Base-by-base conservation (phyloP, 257 asterid species). In the Solanum pinnatisectum region DNA sequence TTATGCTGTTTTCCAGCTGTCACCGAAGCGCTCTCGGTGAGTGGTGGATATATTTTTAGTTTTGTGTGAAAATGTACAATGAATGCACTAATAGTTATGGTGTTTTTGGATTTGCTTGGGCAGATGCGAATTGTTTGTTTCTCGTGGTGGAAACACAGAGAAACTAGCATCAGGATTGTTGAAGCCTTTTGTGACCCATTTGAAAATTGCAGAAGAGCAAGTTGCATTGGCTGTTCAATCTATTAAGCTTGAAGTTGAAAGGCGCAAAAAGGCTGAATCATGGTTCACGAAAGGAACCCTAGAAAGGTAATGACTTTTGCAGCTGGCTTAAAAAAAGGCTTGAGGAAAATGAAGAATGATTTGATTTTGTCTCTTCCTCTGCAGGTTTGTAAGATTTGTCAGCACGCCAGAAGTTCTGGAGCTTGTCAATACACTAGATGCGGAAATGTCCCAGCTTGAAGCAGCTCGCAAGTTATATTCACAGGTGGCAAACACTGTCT, bases 281-380 rank as follows among this genome's bases (percentile, higher is more conserved):
- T 97, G 99, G 99, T 97, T 97, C 94, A 95, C 98, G 73, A 97
- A 94, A 91, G 99, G 98, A 91, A 95, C 98, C n/a, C 93, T 97
- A 33, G 98, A 97, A 93, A 97, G 98, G 99, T 95, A 89, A 74
- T 78, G 86, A 68, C 56, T 27, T 83, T 89, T 85, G 90, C 86
- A 44, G 20, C 74, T 70, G 83, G 68, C 78, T 77, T 37, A 78
- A 52, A 42, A 40, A 49, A 84, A 70, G 22, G 39, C 14, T 18
- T 6, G 25, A 52, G 40, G 84, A 63, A 78, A 25, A 25, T 76
- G 60, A 87, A 82, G 81, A 87, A 84, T 59, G 87, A 86, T 40
- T 73, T 86, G 88, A 16, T 74, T 35, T 65, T 30, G 70, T 52
- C 32, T 74, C 37, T 52, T 77, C 22, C 59, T 87, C 65, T 90